These are phyloP conservation scores for Parmales sp. DNA, from an alignment of 108 stramenopile species.

Conservation along the genomic window DNA sequence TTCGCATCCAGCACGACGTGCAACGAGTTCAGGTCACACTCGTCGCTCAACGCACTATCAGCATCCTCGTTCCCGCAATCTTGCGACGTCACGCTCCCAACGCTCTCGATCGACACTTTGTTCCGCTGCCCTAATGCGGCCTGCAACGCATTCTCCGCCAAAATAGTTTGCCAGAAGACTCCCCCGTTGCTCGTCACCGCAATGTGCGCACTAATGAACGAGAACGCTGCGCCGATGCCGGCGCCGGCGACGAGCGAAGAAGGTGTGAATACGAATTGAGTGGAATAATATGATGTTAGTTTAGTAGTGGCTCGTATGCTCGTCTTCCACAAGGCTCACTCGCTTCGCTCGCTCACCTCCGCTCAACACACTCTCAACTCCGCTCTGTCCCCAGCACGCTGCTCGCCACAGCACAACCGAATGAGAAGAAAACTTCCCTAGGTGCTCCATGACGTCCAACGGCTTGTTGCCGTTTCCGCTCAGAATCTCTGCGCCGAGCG, in stretches of 20 bases:
- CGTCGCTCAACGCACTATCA: no score
- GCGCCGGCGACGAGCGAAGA: no score
- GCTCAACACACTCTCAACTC: constrained; percentile 52
- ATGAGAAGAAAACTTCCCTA: constrained; percentile 61
- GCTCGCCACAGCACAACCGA: constrained; percentile 74
- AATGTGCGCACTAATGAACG: constrained; percentile 71
- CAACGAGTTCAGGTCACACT: no score
- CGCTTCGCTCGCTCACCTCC: no score
- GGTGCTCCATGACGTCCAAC: constrained; percentile 72
- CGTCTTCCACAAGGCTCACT: no score
- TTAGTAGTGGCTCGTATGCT: no score
- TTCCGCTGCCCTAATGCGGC: constrained; percentile 70
- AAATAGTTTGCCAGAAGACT: constrained; percentile 76
- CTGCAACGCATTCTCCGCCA: constrained; percentile 72
- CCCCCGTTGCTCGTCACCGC: constrained; percentile 74
- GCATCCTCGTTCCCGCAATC: constrained; percentile 69
- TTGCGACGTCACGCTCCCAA: constrained; percentile 63
- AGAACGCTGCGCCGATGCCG: no score
- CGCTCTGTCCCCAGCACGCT: constrained; percentile 63
- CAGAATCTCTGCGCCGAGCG: no score
- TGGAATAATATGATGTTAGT: no score
- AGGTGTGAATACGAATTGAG: no score
- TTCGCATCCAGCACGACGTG: no score
- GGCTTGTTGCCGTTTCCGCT: constrained; percentile 55
- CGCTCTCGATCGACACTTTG: constrained; percentile 57